These are phyloP conservation scores for Podaxis mareebaensis DNA, from an alignment of 768 basidiomycete species.

Conservation along the genomic window DNA sequence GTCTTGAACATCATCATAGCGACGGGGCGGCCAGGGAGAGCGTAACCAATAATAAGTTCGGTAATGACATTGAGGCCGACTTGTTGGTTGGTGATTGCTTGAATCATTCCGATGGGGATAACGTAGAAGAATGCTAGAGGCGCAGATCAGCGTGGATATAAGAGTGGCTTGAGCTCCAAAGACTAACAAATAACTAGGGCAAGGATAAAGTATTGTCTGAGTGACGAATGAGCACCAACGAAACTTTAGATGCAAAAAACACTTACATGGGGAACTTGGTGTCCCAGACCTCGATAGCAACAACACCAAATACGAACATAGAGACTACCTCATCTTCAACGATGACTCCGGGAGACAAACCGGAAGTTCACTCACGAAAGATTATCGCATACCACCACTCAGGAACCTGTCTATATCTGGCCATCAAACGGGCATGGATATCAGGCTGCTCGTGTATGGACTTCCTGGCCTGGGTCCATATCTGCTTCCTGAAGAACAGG, in stretches of 20 bases:
- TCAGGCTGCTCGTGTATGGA: slow-evolving; percentile 80
- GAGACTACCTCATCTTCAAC: slow-evolving; percentile 31
- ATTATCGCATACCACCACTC: slow-evolving; percentile 83
- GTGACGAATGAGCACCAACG: background rate
- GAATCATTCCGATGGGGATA: slow-evolving; percentile 67
- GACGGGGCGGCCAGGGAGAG: slow-evolving; percentile 72
- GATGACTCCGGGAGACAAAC: slow-evolving; percentile 21
- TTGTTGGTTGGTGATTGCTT: slow-evolving; percentile 81
- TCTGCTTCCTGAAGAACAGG: slow-evolving; percentile 78
- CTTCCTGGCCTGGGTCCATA: slow-evolving; percentile 68
- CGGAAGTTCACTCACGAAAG: slow-evolving; percentile 45
- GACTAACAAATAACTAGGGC: slow-evolving; percentile 58
- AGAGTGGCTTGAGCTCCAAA: background rate
- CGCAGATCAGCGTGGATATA: background rate
- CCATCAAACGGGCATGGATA: slow-evolving; percentile 84
- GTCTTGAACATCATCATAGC: slow-evolving; percentile 91
- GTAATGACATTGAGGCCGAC: slow-evolving; percentile 75
- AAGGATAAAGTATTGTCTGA: slow-evolving; percentile 58
- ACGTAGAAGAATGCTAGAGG: slow-evolving; percentile 57
- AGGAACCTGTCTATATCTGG: slow-evolving; percentile 70
- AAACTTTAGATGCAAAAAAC: slow-evolving; percentile 15
- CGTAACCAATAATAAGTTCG: slow-evolving; percentile 80
- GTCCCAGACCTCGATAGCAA: slow-evolving; percentile 74
- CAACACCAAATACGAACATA: slow-evolving; percentile 69
- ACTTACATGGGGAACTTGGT: slow-evolving; percentile 72